Evolutionary conservation across 2,329 filamentous ascomycete species (phyloP).

Genomic region (Colletotrichum zoysiae): DNA sequence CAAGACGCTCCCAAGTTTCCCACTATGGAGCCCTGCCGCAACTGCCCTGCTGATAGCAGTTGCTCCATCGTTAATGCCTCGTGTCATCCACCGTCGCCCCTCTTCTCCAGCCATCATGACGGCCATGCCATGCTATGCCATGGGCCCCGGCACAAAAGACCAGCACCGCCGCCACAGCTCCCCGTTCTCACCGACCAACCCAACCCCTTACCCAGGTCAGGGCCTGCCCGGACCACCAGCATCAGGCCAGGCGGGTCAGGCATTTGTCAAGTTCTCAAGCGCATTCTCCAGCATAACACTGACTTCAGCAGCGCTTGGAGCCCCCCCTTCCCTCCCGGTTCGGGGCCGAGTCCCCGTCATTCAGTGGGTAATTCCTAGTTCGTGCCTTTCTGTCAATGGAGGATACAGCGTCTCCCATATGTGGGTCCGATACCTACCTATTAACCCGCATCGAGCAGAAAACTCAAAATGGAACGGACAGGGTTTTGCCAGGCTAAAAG

Average conservation of each 20-base stretch:
- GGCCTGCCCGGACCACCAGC: neutral
- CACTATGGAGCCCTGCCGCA: conserved; percentile 19
- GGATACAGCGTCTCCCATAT: conserved; percentile 17
- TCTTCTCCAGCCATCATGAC: conserved; percentile 9
- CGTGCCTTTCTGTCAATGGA: conserved; percentile 9
- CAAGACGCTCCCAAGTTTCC: conserved; percentile 22
- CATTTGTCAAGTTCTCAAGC: conserved; percentile 17
- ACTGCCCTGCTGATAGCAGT: neutral
- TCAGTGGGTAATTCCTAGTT: conserved; percentile 15
- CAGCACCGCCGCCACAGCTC: neutral
- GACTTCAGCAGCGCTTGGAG: conserved; percentile 29
- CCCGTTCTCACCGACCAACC: conserved; percentile 13
- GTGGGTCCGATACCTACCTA: neutral
- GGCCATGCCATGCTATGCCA: neutral
- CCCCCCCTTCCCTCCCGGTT: neutral
- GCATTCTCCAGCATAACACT: conserved; percentile 17
- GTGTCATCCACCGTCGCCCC: conserved; percentile 11
- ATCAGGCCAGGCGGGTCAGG: neutral
- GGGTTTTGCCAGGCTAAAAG: conserved; percentile 30
- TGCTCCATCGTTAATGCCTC: conserved; percentile 24
- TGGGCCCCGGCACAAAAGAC: neutral
- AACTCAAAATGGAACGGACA: conserved; percentile 39
- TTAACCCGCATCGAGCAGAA: conserved; percentile 27
- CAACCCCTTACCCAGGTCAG: conserved; percentile 16
- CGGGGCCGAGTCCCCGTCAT: conserved; percentile 20